phyloP scores from a whole-genome alignment of 495 filamentous ascomycete genomes.

The Aspergillus bertholletiae region DNA sequence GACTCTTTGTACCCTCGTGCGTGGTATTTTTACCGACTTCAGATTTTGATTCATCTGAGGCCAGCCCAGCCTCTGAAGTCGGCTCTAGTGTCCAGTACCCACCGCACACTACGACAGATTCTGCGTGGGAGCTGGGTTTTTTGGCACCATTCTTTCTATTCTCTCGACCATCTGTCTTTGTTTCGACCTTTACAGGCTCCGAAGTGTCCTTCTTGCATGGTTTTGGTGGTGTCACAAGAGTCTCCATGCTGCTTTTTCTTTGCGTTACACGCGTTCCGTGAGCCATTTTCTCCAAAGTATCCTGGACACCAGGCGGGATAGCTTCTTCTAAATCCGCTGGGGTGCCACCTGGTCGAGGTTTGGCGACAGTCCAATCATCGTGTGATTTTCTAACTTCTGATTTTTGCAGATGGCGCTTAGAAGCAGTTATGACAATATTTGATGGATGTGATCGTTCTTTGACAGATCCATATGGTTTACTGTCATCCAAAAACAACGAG shows the following conservation, averaged over 20 bases:
- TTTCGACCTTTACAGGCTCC: background rate
- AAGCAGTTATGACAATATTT: background rate
- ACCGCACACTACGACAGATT: slow-evolving; percentile 24
- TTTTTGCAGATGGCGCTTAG: background rate
- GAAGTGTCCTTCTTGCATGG: background rate
- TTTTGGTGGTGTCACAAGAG: background rate
- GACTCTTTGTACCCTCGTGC: slow-evolving; percentile 3
- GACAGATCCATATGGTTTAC: background rate
- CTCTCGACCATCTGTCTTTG: background rate
- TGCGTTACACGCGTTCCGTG: background rate
- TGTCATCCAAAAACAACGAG: slow-evolving; percentile 3
- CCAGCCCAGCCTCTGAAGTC: slow-evolving; percentile 1
- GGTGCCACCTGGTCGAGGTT: background rate
- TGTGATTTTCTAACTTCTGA: background rate
- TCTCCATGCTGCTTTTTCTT: background rate
- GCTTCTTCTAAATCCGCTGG: background rate
- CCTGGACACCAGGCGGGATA: slow-evolving; percentile 2
- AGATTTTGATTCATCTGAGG: background rate
- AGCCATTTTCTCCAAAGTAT: background rate
- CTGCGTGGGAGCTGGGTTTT: slow-evolving; percentile 17
- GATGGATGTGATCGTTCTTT: background rate
- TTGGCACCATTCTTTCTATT: background rate
- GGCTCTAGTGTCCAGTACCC: slow-evolving; percentile 36
- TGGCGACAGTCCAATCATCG: background rate
- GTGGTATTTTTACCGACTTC: background rate